Base-by-base conservation (phyloP, 495 filamentous ascomycete genomes). In the Penicillium lagena region DNA sequence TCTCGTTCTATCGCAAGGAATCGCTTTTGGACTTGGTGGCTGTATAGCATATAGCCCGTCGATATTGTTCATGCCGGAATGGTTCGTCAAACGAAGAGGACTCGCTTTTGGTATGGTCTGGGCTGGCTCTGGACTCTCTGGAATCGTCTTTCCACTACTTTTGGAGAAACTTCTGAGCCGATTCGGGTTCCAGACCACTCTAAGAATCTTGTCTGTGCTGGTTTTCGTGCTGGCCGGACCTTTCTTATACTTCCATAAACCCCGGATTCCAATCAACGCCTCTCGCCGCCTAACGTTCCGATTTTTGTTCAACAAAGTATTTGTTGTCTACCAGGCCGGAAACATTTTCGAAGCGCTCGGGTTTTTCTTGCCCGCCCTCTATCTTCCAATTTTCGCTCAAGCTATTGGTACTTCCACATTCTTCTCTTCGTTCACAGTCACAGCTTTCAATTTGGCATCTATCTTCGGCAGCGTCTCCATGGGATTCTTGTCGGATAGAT, bases 311-410 rank as follows among this genome's bases (percentile, higher is more conserved):
- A 60, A 59, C 12, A 55, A 50, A 0, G 58, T 65, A 0, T 85
- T 83, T 50, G 52, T 68, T 47, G 42, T 74, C 27, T 72, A 78
- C 27, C 72, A 79, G 47, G 29, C 68, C 0, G 71, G 71, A 35
- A 79, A 80, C 53, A 57, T 77, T 17, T 42, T 79, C 28, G 68
- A 85, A 51, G 70, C 67, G 1, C 52, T 78, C 1, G 81, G 82
- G 7, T 86, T 72, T 49, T 83, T 85, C 58, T 51, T 84, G 3
- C 81, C 82, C 0, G 59, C 61, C 0, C 70, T 82, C 30, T 86
- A 81, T 55, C 68, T 86, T 0, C 78, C 79, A 9, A 66, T 70
- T 2, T 83, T 76, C 48, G 78, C 77, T 0, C 57, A 64, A 10
- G 40, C 58, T n/a, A 62, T 81, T 7, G 59, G 63, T 10, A 60